A percentile compares a stretch with the other conserved stretches of the same genome.
phyloP scores from a whole-genome alignment of 352 stramenopile genomes.

The Phytophthora ohioensis region DNA sequence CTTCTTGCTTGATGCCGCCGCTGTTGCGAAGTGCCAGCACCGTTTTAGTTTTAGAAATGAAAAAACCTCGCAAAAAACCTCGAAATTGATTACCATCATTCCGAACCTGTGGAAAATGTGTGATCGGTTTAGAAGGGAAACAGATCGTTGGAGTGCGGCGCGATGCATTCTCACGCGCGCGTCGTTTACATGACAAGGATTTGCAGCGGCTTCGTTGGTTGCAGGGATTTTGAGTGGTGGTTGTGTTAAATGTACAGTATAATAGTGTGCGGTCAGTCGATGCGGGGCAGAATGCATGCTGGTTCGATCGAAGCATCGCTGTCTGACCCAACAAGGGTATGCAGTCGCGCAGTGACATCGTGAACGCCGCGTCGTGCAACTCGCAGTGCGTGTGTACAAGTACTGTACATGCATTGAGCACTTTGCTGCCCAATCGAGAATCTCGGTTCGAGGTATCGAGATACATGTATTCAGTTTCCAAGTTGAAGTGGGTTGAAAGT shows the following conservation, averaged over 20 bases:
- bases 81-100: conserved; percentile 13
- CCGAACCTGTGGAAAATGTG: conserved; percentile 6
- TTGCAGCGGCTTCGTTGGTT: too few relatives aligned
- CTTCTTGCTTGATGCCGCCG: conserved; percentile 11
- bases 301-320: background rate
- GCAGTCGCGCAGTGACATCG: too few relatives aligned
- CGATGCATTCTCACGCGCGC: background rate
- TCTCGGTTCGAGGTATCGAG: too few relatives aligned
- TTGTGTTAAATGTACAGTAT: too few relatives aligned
- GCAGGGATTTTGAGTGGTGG: too few relatives aligned
- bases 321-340: background rate
- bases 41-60: conserved; percentile 8
- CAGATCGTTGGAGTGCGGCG: background rate
- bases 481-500: conserved; percentile 15
- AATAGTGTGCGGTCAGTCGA: too few relatives aligned
- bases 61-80: conserved; percentile 29
- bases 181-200: conserved; percentile 5
- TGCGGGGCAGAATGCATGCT: background rate
- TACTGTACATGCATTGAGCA: too few relatives aligned
- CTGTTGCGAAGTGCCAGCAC: conserved; percentile 16
- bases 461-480: background rate
- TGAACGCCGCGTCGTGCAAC: background rate
- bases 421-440: too few relatives aligned
- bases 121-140: conserved; percentile 12
- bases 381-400: too few relatives aligned